phyloP scores from a whole-genome alignment of 345 rosid genomes.

The Salix viminalis region DNA sequence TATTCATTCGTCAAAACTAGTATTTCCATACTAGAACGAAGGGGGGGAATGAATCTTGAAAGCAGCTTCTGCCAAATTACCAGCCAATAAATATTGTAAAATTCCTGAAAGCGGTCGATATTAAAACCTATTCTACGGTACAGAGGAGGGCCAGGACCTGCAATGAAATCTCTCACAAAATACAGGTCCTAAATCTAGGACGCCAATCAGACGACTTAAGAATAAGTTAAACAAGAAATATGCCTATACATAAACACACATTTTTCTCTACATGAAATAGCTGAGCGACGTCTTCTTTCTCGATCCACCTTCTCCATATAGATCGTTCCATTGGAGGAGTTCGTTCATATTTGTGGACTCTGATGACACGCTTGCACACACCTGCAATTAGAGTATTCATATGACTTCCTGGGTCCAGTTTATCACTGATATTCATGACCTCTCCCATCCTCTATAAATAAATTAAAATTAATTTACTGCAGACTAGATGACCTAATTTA shows the following conservation, averaged over 20 bases:
- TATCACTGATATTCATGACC: background rate
- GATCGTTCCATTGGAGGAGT: constrained; percentile 90
- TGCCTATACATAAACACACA: constrained; percentile 23
- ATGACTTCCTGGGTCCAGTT: background rate
- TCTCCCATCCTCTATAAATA: background rate
- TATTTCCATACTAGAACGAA: background rate
- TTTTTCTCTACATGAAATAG: constrained; percentile 79
- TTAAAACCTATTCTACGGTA: constrained; percentile 31
- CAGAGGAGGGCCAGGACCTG: constrained; percentile 28
- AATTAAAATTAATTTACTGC: background rate
- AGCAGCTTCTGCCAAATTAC: constrained; percentile 2
- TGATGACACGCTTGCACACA: constrained; percentile 93
- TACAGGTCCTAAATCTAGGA: constrained; percentile 16
- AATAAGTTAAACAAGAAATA: constrained; percentile 27
- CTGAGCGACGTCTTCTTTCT: constrained; percentile 84
- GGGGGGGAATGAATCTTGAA: too few relatives aligned
- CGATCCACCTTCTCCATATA: constrained; percentile 98
- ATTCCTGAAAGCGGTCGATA: constrained; percentile 7
- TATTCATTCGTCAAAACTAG: constrained; percentile 8
- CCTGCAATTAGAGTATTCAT: constrained; percentile 38
- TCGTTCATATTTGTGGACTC: constrained; percentile 93
- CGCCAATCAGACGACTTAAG: constrained; percentile 12
- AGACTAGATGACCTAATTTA: background rate
- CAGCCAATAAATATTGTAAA: constrained; percentile 3
- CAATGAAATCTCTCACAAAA: constrained; percentile 24